These are phyloP conservation scores for Canariomyces notabilis DNA, from an alignment of 2,329 filamentous ascomycete species.

Conservation along the genomic window DNA sequence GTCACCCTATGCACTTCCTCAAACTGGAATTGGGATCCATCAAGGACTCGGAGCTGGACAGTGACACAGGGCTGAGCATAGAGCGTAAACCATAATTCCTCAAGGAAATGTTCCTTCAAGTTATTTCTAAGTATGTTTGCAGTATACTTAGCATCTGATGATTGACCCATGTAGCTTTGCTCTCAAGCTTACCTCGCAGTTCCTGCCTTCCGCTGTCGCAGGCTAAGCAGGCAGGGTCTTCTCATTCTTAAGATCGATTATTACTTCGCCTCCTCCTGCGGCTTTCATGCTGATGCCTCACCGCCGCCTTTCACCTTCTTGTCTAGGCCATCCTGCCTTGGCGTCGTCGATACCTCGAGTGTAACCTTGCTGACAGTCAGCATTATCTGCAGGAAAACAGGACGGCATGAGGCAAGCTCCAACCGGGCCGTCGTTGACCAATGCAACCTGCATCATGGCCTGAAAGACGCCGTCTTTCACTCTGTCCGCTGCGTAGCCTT, in stretches of 20 bases:
- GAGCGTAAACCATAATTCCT: no score
- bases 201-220: no score
- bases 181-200: no score
- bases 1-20: not conserved
- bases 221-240: no score
- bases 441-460: constrained; percentile 95
- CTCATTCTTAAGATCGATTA: not conserved
- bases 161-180: no score
- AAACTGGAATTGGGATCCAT: no score
- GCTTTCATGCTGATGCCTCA: not conserved
- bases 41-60: no score
- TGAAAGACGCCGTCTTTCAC: constrained; percentile 97
- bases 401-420: constrained; percentile 19
- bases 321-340: constrained; percentile 8
- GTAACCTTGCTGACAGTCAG: constrained; percentile 33
- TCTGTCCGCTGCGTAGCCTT: constrained; percentile 64
- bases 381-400: not conserved
- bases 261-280: no score
- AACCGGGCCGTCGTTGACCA: constrained; percentile 80
- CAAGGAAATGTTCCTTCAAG: no score
- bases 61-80: no score
- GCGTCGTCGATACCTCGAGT: constrained; percentile 30
- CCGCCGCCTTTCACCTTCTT: not conserved
- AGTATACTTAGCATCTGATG: no score
- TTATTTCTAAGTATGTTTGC: no score